Base-by-base conservation (phyloP, 2,329 filamentous ascomycete genomes). In the Colletotrichum paranaense region DNA sequence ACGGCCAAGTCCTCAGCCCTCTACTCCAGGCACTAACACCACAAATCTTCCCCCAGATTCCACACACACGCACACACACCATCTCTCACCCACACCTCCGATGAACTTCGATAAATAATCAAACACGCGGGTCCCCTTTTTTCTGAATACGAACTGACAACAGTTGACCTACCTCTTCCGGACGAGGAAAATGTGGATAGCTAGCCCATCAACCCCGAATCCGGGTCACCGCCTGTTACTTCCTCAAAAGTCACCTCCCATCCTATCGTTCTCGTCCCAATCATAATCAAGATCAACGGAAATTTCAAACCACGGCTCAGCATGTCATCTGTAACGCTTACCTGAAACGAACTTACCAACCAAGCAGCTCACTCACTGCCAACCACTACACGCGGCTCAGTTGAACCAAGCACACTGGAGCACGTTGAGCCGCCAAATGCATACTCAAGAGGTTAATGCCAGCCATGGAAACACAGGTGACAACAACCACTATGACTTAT, bases 271-370 rank as follows among this genome's bases (percentile, higher is more conserved):
- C 60, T 24, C 30, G n/a, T 26, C 56, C 26, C 38, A 62, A 57
- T 14, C 30, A 38, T 19, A 14, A 24, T 12, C 16, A 22, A 5
- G 22, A 30, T 62, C 71, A 46, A 46, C 32, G 42, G 19, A 11
- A 22, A 11, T 49, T 19, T 4, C 42, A n/a, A 22, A 22, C 19
- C 42, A 49, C 42, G 42, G 19, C 42, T 49, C 42, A n/a, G 7
- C 42, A 52, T 66, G 67, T 60, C 46, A 56, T 28, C 53, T 71
- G 71, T 58, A 70, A 71, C 71, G 46, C 70, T 49, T 30, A 70
- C 55, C 49, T 73, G 71, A 71, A 73, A 73, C 71, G 57, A 73
- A 73, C 67, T 49, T 70, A 62, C 32, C 67, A 60, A 59, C 38
- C 24, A 32, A 32, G 9, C 42, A 42, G 38, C 38, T 42, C 38